Percentiles rank a stretch among this genome's conserved stretches.
phyloP scores from a whole-genome alignment of 257 asterid species.

The Petunia secreta region DNA sequence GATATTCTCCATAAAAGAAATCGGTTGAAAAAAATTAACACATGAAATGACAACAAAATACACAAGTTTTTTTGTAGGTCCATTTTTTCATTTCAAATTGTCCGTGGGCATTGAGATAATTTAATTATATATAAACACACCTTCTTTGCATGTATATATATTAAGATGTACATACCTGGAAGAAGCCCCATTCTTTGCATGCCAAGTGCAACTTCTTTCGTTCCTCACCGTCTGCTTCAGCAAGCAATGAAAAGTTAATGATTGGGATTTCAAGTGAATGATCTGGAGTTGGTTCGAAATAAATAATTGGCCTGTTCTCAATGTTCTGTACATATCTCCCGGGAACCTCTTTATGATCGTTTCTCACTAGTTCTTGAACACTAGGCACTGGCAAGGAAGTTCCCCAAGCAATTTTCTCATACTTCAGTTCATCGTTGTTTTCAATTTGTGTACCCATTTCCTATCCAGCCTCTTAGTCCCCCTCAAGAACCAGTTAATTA shows the following conservation, averaged over 20 bases:
- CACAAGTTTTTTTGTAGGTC: too few species aligned
- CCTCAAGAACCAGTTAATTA: too few species aligned
- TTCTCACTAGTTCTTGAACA: constrained; percentile 53
- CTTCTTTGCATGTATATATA: background rate
- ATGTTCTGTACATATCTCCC: constrained; percentile 37
- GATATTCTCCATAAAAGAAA: too few species aligned
- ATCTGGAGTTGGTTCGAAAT: background rate
- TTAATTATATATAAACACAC: background rate
- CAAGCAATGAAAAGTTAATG: background rate
- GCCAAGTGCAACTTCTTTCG: constrained; percentile 44
- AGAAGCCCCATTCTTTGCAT: constrained; percentile 56
- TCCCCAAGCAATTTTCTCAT: constrained; percentile 32
- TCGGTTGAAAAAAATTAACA: too few species aligned
- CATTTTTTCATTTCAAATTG: too few species aligned
- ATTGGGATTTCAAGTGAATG: too few species aligned
- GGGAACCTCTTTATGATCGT: constrained; percentile 38
- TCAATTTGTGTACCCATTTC: background rate
- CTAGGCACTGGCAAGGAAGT: constrained; percentile 51
- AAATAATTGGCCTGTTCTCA: constrained; percentile 39
- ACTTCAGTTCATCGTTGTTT: background rate
- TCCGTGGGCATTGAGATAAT: too few species aligned
- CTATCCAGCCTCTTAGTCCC: background rate
- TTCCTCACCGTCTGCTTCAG: background rate
- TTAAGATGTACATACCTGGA: constrained; percentile 38
- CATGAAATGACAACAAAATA: too few species aligned